Percentiles rank a stretch among this genome's conserved stretches.
Conservation (phyloP, 78 protist species). For the Dictyostelium discoideum region DNA sequence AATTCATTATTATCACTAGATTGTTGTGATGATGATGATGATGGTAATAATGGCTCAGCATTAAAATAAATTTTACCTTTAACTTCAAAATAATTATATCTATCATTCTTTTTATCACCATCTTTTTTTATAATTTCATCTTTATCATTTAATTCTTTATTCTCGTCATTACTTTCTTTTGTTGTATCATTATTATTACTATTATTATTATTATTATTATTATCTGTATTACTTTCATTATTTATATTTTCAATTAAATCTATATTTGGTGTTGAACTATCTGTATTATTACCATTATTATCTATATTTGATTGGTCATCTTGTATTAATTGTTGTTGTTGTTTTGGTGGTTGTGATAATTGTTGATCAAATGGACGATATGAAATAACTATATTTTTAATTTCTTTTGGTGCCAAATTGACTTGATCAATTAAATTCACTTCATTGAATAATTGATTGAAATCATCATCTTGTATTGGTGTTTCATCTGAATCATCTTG, state of each 20-base stretch:
- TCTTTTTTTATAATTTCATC: not conserved
- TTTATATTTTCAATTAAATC: not conserved
- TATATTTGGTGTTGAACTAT: not conserved
- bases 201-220: not conserved
- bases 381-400: conserved; percentile 35
- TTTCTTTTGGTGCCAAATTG: conserved; percentile 25
- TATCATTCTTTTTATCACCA: not conserved
- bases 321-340: not conserved
- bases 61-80: conserved; percentile 62
- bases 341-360: not conserved
- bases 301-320: not conserved
- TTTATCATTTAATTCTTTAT: not conserved
- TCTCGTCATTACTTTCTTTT: not conserved
- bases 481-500: conserved; percentile 56
- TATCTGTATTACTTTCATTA: not conserved
- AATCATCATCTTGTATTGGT: conserved; percentile 62
- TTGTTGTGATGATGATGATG: not conserved
- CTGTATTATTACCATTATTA: not conserved
- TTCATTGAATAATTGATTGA: conserved; percentile 73
- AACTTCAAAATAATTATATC: conserved; percentile 46
- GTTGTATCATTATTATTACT: not conserved
- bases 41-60: not conserved
- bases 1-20: not conserved
- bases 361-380: conserved; percentile 37
- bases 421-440: conserved; percentile 42